Percentiles rank a stretch among this genome's conserved stretches.
These are phyloP conservation scores for Camptophora hylomeconis DNA, from an alignment of 2,329 filamentous ascomycete genomes.

Conservation along the genomic window DNA sequence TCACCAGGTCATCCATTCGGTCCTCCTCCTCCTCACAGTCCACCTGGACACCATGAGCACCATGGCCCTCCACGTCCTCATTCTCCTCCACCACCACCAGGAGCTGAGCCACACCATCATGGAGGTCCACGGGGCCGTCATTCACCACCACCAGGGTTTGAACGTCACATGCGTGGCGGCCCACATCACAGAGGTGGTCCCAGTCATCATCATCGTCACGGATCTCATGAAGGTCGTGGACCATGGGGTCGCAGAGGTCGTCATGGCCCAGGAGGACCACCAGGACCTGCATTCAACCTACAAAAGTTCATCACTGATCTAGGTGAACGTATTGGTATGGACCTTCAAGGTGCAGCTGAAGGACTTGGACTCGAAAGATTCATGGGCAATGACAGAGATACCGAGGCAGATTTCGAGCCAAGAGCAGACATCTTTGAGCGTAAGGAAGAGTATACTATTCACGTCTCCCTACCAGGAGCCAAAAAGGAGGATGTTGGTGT, in stretches of 20 bases:
- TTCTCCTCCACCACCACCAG: conserved; percentile 3
- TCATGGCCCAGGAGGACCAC: conserved; percentile 13
- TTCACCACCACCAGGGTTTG: conserved; percentile 5
- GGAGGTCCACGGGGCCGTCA: conserved; percentile 12
- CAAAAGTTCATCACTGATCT: conserved; percentile 20
- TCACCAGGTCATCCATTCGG: conserved; percentile 6
- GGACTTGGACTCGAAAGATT: conserved; percentile 15
- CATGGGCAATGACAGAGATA: conserved; percentile 7
- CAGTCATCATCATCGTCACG: conserved; percentile 10
- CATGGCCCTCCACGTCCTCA: conserved; percentile 2
- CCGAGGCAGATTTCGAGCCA: conserved; percentile 25
- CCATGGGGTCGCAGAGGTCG: too few species aligned
- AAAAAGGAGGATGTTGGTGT: conserved; percentile 68
- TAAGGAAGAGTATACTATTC: conserved; percentile 50
- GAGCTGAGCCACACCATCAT: conserved; percentile 7
- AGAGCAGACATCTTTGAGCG: conserved; percentile 58
- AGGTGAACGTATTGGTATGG: conserved; percentile 20
- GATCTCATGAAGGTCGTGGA: conserved; percentile 6
- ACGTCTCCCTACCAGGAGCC: conserved; percentile 62
- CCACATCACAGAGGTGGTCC: conserved; percentile 6
- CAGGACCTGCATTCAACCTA: conserved; percentile 14
- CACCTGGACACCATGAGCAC: conserved; percentile 3
- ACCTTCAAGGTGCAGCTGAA: conserved; percentile 16
- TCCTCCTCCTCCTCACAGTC: conserved; percentile 2
- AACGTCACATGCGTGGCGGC: conserved; percentile 4